phyloP scores from a whole-genome alignment of 2,329 filamentous ascomycete genomes.

The Exophiala sideris region DNA sequence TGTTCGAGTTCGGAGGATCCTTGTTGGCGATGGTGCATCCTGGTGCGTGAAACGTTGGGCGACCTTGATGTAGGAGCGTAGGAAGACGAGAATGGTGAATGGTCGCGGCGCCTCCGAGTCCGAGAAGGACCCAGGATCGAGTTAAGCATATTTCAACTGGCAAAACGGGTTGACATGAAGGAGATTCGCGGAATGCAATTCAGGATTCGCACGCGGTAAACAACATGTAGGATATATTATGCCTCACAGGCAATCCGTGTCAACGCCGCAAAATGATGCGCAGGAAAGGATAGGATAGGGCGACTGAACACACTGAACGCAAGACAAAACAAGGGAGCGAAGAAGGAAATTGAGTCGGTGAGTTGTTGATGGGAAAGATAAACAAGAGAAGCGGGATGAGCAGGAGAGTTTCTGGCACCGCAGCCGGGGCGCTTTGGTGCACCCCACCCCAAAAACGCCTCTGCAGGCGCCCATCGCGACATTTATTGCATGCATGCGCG shows the following conservation, averaged over 20 bases:
- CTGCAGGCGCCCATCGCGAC: not conserved
- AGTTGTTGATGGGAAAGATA: not conserved
- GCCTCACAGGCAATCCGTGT: not conserved
- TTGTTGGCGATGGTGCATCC: conserved; percentile 14
- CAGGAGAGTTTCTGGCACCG: conserved; percentile 1
- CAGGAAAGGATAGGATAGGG: not conserved
- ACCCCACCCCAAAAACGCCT: not conserved
- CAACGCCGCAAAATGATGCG: not conserved
- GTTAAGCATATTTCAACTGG: conserved; percentile 17
- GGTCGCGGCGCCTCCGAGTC: conserved; percentile 18
- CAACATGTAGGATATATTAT: not conserved
- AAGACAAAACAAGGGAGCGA: not conserved
- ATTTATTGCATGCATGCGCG: conserved; percentile 7
- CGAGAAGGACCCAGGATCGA: conserved; percentile 16
- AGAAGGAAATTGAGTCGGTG: conserved; percentile 5
- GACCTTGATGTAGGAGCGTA: conserved; percentile 25
- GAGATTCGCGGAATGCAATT: not conserved
- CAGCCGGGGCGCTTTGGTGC: not conserved
- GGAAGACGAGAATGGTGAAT: conserved; percentile 33
- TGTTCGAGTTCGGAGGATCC: not conserved
- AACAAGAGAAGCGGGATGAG: not conserved
- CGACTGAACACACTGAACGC: conserved; percentile 1
- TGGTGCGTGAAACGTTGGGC: conserved; percentile 13
- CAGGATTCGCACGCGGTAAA: not conserved
- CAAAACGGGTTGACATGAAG: not conserved